These are phyloP conservation scores for Quercus variabilis DNA, from an alignment of 306 rosid species.

Conservation along the genomic window DNA sequence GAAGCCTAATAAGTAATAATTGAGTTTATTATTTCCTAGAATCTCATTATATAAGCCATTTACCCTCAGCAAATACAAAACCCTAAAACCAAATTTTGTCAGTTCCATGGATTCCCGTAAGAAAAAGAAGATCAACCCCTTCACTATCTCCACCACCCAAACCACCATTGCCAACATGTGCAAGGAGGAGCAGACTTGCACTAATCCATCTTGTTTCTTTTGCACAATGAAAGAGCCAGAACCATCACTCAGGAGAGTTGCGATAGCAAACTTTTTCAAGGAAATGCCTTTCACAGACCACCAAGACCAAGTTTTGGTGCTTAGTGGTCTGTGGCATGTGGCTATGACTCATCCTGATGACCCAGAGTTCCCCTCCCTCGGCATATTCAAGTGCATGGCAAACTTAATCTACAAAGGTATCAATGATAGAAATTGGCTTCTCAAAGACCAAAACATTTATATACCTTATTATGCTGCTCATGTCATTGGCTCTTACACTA, in stretches of 20 bases:
- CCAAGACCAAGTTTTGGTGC: slow-evolving; percentile 45
- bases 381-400: slow-evolving; percentile 77
- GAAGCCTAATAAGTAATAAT: too few relatives aligned
- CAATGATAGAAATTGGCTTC: slow-evolving; percentile 49
- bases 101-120: slow-evolving; percentile 31
- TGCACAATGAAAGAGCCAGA: slow-evolving; percentile 61
- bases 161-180: slow-evolving; percentile 1
- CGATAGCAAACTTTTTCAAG: slow-evolving; percentile 38
- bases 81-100: background rate
- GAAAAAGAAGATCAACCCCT: slow-evolving; percentile 20
- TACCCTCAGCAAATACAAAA: slow-evolving; percentile 14
- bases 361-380: slow-evolving; percentile 67
- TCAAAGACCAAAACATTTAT: slow-evolving; percentile 56
- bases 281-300: slow-evolving; percentile 41
- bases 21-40: too few relatives aligned
- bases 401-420: slow-evolving; percentile 49
- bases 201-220: slow-evolving; percentile 54
- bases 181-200: slow-evolving; percentile 28
- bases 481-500: slow-evolving; percentile 80
- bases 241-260: slow-evolving; percentile 31
- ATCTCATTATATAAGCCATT: too few relatives aligned
- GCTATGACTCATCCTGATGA: slow-evolving; percentile 76
- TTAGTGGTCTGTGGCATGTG: slow-evolving; percentile 60
- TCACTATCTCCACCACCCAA: slow-evolving; percentile 14
- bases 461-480: slow-evolving; percentile 87